These are phyloP conservation scores for Marasmius tenuissimus DNA, from an alignment of 1,284 basidiomycete species.

Conservation along the genomic window DNA sequence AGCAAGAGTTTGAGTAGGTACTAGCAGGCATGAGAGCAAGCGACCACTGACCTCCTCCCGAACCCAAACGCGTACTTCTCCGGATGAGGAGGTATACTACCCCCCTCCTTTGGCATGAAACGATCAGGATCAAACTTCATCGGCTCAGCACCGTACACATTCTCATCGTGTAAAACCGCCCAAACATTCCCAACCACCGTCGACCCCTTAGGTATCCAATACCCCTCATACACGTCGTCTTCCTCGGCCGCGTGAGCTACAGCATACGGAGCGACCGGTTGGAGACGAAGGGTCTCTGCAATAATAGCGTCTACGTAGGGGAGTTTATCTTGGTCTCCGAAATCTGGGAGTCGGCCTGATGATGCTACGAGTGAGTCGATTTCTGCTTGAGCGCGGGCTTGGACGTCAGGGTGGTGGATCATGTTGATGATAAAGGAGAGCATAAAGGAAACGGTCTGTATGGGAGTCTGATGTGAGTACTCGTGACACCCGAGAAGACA, in stretches of 20 bases:
- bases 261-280: background rate
- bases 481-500: background rate
- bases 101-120: conserved; percentile 35
- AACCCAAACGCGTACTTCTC: conserved; percentile 42
- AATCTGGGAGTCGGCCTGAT: background rate
- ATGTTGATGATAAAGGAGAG: background rate
- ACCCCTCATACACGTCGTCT: background rate
- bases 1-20: background rate
- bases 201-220: background rate
- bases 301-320: background rate
- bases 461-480: too few relatives aligned
- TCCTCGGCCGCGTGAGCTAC: background rate
- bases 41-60: conserved; percentile 50
- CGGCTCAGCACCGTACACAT: conserved; percentile 33
- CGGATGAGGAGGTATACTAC: background rate
- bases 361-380: background rate
- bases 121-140: conserved; percentile 32
- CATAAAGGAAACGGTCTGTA: background rate
- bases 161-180: conserved; percentile 35
- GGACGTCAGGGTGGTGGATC: background rate
- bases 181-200: conserved; percentile 1
- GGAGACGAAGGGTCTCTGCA: background rate
- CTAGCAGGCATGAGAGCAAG: too few relatives aligned
- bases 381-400: background rate
- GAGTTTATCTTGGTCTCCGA: background rate